Evolutionary conservation across 352 stramenopile genomes (phyloP).

Genomic region (Phytophthora chlamydospora): DNA sequence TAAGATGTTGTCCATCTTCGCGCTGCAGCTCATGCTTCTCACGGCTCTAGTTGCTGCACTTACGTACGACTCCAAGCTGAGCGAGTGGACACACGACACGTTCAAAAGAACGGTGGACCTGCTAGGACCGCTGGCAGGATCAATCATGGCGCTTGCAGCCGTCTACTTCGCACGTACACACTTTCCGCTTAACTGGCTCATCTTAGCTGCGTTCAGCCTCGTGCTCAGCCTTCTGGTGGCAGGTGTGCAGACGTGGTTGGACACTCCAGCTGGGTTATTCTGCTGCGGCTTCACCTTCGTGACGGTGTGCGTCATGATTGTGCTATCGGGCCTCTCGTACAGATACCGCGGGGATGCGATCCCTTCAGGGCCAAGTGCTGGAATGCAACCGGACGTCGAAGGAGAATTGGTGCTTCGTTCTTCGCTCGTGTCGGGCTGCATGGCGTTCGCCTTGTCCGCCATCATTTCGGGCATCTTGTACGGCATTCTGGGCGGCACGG

Average conservation of each 20-base stretch:
- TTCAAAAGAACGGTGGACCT: slow-evolving; percentile 33
- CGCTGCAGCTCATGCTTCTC: slow-evolving; percentile 47
- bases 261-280: slow-evolving; percentile 49
- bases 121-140: slow-evolving; percentile 33
- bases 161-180: slow-evolving; percentile 51
- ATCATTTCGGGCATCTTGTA: slow-evolving; percentile 34
- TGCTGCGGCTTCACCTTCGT: slow-evolving; percentile 49
- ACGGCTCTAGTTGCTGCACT: slow-evolving; percentile 37
- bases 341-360: slow-evolving; percentile 29
- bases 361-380: slow-evolving; percentile 25
- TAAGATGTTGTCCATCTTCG: slow-evolving; percentile 56
- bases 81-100: slow-evolving; percentile 22
- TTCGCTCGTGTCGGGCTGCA: slow-evolving; percentile 30
- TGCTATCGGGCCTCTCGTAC: slow-evolving; percentile 38
- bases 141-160: slow-evolving; percentile 34
- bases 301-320: slow-evolving; percentile 45
- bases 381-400: slow-evolving; percentile 11
- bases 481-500: slow-evolving; percentile 22
- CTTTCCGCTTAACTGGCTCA: slow-evolving; percentile 55
- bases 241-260: slow-evolving; percentile 48
- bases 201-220: slow-evolving; percentile 50
- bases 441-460: slow-evolving; percentile 37
- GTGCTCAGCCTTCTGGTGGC: slow-evolving; percentile 48
- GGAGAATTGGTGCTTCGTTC: slow-evolving; percentile 41
- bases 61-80: slow-evolving; percentile 38